Evolutionary conservation across 225 moss, liverwort and hornwort species (phyloP), one percentile per base, ranked within the genome.

Genomic region (Sphagnum tenellum): DNA sequence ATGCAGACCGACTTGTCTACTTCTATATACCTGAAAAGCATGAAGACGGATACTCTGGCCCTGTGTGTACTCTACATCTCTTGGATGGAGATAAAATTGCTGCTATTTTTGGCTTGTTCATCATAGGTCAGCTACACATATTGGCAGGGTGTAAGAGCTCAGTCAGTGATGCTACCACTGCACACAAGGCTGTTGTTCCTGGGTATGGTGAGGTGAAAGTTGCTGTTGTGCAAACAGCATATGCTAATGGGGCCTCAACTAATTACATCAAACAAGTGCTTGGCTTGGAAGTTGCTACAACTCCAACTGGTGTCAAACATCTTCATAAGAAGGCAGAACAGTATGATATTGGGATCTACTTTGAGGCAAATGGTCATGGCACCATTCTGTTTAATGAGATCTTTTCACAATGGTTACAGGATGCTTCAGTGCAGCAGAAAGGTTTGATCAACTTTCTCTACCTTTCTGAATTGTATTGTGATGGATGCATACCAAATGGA

Each of bases 301-400:
- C 98, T 10, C 72, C 87, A 60, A 99, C 98, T 69, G 93, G 98
- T 46, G 98, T 99, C 64, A 99, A 99, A 65, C 79, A 93, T 67
- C 76, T 99, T 64, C 93, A 99, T 64, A 79, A 89, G 71, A 88
- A 65, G 79, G 98, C 88, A 52, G 73, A 68, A 11, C 79, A 83
- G 60, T 99, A 89, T 70, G 98, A 99, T 64, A 71, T 93, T 60
- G 98, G 98, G 50, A 76, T 99, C 63, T 99, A 99, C 67, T 99
- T 93, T 75, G 98, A 99, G 75, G 98, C 93, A 51, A 99, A 99
- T 62, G 98, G 98, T 66, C 98, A 99, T 78, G 98, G 98, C 59
- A 93, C 98, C 63, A 75, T 99, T 70, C 75, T 99, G 57, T 85
- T 93, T 68, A 86, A 87, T 79, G 89, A 91, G 65, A 74, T 52